Evolutionary conservation across 2,329 filamentous ascomycete genomes (phyloP).

Genomic region (Ophiostoma sp.): DNA sequence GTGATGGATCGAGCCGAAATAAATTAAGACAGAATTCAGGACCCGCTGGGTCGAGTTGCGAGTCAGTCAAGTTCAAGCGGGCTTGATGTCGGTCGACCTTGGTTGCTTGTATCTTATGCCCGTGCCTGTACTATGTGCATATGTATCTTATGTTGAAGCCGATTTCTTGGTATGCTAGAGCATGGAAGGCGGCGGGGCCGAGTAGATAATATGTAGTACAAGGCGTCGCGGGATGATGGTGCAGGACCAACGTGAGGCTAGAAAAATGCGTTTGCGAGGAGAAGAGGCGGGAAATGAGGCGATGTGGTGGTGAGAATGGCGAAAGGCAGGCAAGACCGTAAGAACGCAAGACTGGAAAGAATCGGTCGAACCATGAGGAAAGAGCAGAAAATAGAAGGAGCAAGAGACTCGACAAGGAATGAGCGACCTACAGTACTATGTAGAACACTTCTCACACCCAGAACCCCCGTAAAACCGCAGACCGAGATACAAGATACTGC

Average conservation of each 20-base stretch:
- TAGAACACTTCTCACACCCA: not conserved
- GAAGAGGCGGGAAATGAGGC: not conserved
- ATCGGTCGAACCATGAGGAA: not conserved
- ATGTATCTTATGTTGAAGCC: not conserved
- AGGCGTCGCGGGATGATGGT: not conserved
- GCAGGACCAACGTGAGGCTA: not conserved
- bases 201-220: not conserved
- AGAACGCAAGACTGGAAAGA: not conserved
- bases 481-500: constrained; percentile 1
- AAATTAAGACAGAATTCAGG: not conserved
- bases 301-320: not conserved
- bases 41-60: not conserved
- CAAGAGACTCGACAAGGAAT: constrained; percentile 4
- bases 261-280: not conserved
- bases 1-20: not conserved
- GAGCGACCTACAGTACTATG: not conserved
- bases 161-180: not conserved
- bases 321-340: not conserved
- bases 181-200: not conserved
- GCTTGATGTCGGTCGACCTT: not conserved
- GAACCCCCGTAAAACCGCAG: not conserved
- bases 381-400: not conserved
- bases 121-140: not conserved
- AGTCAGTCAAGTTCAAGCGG: not conserved
- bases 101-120: not conserved